phyloP scores from a whole-genome alignment of 2,329 filamentous ascomycete species.

The Penicillium sp. region DNA sequence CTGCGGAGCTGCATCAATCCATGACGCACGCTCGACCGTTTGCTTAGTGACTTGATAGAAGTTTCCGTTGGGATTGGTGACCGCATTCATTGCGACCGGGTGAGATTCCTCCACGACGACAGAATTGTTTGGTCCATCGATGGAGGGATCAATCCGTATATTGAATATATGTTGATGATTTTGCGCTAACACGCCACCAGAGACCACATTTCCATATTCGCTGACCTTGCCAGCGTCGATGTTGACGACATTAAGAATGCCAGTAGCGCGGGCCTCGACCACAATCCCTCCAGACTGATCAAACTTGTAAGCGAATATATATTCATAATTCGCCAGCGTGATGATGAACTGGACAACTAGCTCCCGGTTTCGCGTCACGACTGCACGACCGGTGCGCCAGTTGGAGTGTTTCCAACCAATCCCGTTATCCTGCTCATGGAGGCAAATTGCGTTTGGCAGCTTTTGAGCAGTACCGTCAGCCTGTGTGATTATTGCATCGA shows the following conservation, averaged over 20 bases:
- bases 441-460: constrained; percentile 65
- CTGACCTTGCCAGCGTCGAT: constrained; percentile 62
- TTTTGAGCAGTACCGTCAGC: constrained; percentile 55
- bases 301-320: constrained; percentile 53
- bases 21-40: constrained; percentile 49
- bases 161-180: constrained; percentile 78
- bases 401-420: constrained; percentile 71
- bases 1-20: constrained; percentile 47
- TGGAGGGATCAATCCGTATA: constrained; percentile 62
- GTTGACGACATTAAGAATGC: constrained; percentile 65
- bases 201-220: constrained; percentile 66
- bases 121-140: constrained; percentile 58
- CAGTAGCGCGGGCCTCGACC: constrained; percentile 69
- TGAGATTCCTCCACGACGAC: constrained; percentile 59
- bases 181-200: constrained; percentile 65
- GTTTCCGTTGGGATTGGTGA: constrained; percentile 55
- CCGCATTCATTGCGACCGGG: constrained; percentile 56
- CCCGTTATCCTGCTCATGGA: constrained; percentile 67
- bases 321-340: constrained; percentile 57
- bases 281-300: constrained; percentile 61
- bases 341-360: constrained; percentile 67
- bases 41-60: constrained; percentile 53
- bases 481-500: constrained; percentile 58
- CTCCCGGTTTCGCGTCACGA: constrained; percentile 61
- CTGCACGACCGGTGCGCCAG: constrained; percentile 63